Evolutionary conservation across 768 basidiomycete species (phyloP), one percentile per base, ranked within the genome.

Genomic region (Suillus hirtellus): DNA sequence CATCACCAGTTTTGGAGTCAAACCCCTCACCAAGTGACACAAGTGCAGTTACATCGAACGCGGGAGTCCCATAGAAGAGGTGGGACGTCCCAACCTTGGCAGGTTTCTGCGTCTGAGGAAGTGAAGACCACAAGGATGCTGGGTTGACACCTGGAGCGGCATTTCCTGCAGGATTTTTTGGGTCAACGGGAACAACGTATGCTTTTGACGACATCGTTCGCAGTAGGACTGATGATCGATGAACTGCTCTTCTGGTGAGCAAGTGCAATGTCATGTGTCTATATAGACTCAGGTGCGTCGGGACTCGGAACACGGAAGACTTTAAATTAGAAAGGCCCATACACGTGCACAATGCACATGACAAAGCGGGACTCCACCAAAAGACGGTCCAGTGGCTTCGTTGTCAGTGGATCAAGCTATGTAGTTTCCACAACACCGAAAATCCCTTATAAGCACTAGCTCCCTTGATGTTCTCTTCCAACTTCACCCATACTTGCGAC

Each of bases 11-110:
- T 68, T 85, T 86, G 43, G 68, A 65, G 4, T 76, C 71, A 69
- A 84, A 89, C 2, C 75, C 80, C 0, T 85, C 84, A 0, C 88
- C 88, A 9, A 89, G 77, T 40, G 87, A 86, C 10, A 85, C 80
- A 17, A 90, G 72, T 0, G 85, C 80, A 1, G 86, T 83, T 50
- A 87, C 74, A 12, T 75, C 68, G 12, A 73, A 74, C 12, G 69
- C 63, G 3, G 85, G 84, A 3, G 79, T 81, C 61, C 84, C 83
- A 76, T 84, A 90, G 73, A 91, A 89, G 5, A 85, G 78, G 59
- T 87, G 83, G 1, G 87, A 83, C 0, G 87, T 86, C 9, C 88
- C 89, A 5, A 80, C 84, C 69, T 85, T 84, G 0, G 88, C 80
- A 34, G 80, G 77, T 68, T 85, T 86, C 56, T 83, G 76, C 19